Conservation (phyloP, 495 filamentous ascomycete species). For the Neurospora terricola region DNA sequence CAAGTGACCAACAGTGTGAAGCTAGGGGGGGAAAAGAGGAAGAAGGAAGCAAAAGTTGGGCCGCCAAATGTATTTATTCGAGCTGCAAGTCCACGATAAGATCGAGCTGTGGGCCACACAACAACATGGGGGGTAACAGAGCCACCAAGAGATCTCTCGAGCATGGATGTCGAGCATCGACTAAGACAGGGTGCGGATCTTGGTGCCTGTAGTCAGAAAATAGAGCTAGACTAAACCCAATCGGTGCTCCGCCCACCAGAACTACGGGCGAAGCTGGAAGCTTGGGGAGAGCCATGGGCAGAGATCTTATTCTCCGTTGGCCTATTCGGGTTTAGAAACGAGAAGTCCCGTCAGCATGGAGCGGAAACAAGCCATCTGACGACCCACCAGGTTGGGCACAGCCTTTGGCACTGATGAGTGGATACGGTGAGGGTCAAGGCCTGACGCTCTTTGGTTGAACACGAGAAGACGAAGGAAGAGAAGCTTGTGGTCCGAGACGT, state of each 20-base stretch:
- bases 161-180: background rate
- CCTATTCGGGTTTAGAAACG: background rate
- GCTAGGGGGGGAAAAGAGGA: constrained; percentile 3
- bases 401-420: background rate
- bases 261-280: background rate
- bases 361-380: background rate
- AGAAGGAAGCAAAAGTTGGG: background rate
- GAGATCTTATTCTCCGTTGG: background rate
- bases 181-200: background rate
- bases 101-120: background rate
- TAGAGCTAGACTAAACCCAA: background rate
- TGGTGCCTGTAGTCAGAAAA: background rate
- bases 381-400: background rate
- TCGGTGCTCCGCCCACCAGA: background rate
- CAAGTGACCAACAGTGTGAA: background rate
- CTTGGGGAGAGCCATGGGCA: background rate
- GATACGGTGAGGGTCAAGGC: background rate
- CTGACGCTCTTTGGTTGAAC: background rate
- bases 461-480: background rate
- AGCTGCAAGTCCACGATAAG: background rate
- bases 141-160: background rate
- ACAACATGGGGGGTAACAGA: background rate
- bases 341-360: background rate
- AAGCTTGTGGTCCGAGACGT: background rate
- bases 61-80: constrained; percentile 6